Conservation (phyloP, 2,329 filamentous ascomycete genomes). For the Parafenestella ontariensis region DNA sequence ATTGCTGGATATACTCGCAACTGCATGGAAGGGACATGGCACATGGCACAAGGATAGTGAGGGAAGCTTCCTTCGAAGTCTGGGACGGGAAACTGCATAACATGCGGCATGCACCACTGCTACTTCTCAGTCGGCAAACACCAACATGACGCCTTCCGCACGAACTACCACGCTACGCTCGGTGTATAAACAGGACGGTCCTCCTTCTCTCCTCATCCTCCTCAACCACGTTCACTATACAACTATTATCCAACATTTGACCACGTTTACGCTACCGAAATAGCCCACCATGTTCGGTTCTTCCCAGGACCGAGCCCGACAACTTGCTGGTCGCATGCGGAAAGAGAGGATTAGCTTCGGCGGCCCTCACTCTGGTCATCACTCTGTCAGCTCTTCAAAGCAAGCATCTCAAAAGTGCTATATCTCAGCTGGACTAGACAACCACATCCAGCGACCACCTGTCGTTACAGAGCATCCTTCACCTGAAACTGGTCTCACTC, state of each 20-base stretch:
- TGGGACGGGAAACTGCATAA: neutral
- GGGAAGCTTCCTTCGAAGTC: neutral
- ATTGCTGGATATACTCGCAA: no score
- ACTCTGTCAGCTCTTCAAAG: conserved; percentile 21
- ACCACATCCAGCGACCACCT: neutral
- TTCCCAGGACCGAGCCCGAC: conserved; percentile 44
- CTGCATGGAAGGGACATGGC: no score
- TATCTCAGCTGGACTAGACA: neutral
- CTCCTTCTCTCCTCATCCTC: neutral
- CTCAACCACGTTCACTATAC: conserved; percentile 8
- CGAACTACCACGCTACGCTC: neutral
- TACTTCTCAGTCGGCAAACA: conserved; percentile 8
- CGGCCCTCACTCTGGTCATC: conserved; percentile 23
- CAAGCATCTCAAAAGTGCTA: conserved; percentile 12
- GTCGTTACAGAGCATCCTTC: neutral
- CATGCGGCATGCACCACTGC: neutral
- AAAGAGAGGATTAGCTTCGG: conserved; percentile 33
- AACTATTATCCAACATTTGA: conserved; percentile 5
- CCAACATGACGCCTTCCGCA: conserved; percentile 10
- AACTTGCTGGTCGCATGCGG: conserved; percentile 42
- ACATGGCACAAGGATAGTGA: no score
- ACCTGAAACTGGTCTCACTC: neutral
- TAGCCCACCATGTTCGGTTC: conserved; percentile 40
- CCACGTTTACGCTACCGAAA: conserved; percentile 6
- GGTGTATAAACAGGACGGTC: conserved; percentile 10